Conservation (phyloP, 345 rosid species). For the Salix caprea region DNA sequence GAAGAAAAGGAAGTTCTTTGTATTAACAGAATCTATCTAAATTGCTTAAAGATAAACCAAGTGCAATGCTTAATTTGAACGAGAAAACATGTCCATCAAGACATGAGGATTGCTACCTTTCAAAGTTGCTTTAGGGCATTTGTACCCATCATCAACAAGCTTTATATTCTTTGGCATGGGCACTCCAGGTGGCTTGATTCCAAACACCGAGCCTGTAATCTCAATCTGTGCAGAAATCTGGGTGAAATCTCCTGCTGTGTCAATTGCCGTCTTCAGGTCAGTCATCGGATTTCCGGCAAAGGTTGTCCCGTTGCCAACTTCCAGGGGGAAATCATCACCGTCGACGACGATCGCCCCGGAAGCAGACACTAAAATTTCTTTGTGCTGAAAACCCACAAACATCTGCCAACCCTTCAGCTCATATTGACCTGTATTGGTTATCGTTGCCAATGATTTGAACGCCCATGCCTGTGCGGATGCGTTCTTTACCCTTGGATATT, state of each 20-base stretch:
- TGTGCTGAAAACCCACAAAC: slow-evolving; percentile 65
- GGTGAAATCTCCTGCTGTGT: slow-evolving; percentile 70
- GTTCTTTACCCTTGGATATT: slow-evolving; percentile 63
- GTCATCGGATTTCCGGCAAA: slow-evolving; percentile 48
- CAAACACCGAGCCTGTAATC: slow-evolving; percentile 71
- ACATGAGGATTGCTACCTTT: slow-evolving; percentile 32
- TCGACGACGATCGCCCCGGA: slow-evolving; percentile 47
- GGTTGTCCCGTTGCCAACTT: slow-evolving; percentile 66
- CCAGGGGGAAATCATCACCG: slow-evolving; percentile 56
- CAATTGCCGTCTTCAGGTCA: slow-evolving; percentile 70
- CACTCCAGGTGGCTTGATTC: slow-evolving; percentile 40
- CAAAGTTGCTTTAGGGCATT: slow-evolving; percentile 50
- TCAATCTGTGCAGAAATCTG: slow-evolving; percentile 60
- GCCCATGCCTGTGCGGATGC: slow-evolving; percentile 86
- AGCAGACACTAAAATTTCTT: slow-evolving; percentile 60
- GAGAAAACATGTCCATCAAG: background rate
- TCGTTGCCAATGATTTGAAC: slow-evolving; percentile 52
- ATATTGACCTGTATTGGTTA: slow-evolving; percentile 57
- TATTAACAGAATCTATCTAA: too few species aligned
- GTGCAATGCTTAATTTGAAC: background rate
- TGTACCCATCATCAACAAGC: slow-evolving; percentile 60
- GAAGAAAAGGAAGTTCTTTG: too few species aligned
- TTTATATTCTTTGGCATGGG: slow-evolving; percentile 73
- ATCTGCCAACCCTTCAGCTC: slow-evolving; percentile 74
- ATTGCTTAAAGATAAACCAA: background rate